Base-by-base conservation (phyloP, 2,329 filamentous ascomycete genomes). In the Lachnellula occidentalis region DNA sequence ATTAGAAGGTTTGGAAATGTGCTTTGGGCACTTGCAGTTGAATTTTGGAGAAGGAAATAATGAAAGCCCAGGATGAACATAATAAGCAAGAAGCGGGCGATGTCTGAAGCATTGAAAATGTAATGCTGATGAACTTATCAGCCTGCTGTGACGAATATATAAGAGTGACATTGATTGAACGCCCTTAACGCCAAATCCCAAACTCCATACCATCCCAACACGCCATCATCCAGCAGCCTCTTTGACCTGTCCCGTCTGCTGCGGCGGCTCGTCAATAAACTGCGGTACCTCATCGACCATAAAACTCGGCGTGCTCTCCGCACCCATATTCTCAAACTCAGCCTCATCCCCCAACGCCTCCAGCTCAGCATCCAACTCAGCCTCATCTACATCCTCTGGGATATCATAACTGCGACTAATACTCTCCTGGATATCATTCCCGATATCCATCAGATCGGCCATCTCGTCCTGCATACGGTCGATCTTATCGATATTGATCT, bases 391-490 rank as follows among this genome's bases (percentile, higher is more conserved):
- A 71, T 97, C 94, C 66, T 99, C 94, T 0, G 94, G 94, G 36
- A 99, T 81, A 69, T 97, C 92, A 72, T 99, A 99, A 63, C 88
- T 89, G 60, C 94, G 75, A 57, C 88, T 87, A 54, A 99, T 87
- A 62, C 88, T 92, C 75, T 97, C 94, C 74, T 99, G 91, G 56
- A 99, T 99, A 72, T 99, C 94, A 72, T 97, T 97, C 3, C 94
- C 92, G 58, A 96, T 86, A 69, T 99, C 94, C 83, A 99, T 89
- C 66, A 99, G 72, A 73, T 99, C 94, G 5, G 92, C 92, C 94
- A 99, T 97, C 75, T 99, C 92, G 70, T 99, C 94, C 80, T 99
- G 92, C 79, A 99, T 82, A 63, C 87, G 80, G 79, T 99, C 94
- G 65, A 99, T 97, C 79, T 95, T 91, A 73, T 97, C 94, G 52